Base-by-base conservation (phyloP, 768 basidiomycete species). In the Lentinula aciculospora region DNA sequence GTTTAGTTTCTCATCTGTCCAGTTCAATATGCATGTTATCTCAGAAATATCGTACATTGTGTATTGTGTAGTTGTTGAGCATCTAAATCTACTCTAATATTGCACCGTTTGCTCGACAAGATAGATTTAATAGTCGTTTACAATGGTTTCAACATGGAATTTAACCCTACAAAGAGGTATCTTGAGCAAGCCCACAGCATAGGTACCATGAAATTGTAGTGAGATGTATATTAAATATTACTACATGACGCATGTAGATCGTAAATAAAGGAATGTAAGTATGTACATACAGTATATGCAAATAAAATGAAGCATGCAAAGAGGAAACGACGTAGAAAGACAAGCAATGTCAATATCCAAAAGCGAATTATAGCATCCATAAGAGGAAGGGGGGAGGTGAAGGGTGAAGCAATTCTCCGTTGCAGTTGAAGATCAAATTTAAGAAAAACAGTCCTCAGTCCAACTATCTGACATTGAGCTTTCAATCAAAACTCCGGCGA, bases 401-500 rank as follows among this genome's bases (percentile, higher is more conserved):
- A 53, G 27, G 37, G n/a, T 15, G 21, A 3, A 1, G 25, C 10
- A n/a, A 44, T 44, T 21, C 17, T 12, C 42, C 42, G n/a, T n/a
- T n/a, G 9, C 19, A 9, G 19, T 21, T 27, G 10, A 19, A 56
- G 42, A 32, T 49, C 15, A 3, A 51, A 37, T 29, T 29, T 15
- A 32, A 9, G 19, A 25, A 37, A 47, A n/a, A 29, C 13, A 49
- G 23, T 31, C 29, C 56, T 34, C 51, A 10, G 29, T n/a, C 46
- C 40, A 28, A 25, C n/a, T 8, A 32, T 21, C 34, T 39, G 3
- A 25, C 10, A 9, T 21, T 29, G 7, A 29, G 13, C 7, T 25
- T 40, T 67, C 49, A 74, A 55, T 74, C 70, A 28, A 76, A 66
- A 55, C 71, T 75, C 39, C 71, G 63, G 28, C 72, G 70, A 49